Evolutionary conservation across 106 monocot species (phyloP), one percentile per base, ranked within the genome.

Genomic region (Dendrobium nobile): DNA sequence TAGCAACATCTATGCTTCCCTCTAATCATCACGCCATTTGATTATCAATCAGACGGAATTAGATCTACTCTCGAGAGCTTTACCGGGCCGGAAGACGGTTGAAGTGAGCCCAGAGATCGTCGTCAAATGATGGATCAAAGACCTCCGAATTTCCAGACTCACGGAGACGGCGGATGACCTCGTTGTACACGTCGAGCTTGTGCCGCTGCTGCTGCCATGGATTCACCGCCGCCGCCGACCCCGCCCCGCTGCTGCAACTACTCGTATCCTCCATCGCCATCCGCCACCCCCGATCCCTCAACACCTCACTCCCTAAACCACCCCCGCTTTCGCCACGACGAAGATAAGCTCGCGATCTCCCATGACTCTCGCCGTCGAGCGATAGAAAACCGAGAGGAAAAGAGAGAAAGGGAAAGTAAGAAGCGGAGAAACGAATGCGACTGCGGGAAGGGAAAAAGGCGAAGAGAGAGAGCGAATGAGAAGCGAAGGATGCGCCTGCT

Each of bases 81-180:
- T 59, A 96, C 95, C 93, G 80, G 2, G 89, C 86, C 10, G 95
- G 95, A 75, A 96, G 89, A 59, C 95, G 95, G 77, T 91, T 85
- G 88, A 96, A 96, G 81, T 96, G 95, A 13, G 86, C 79, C 95
- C 89, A 96, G 58, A 96, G 86, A 77, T 93, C 95, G 40, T 91
- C 91, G 0, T 90, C 91, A 77, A 93, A 96, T n/a, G 85, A 77
- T 2, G 88, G 82, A 7, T 77, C 54, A 11, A 75, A 41, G 2
- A 84, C 85, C 72, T 87, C 91, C 15, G 86, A 58, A 41, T 47
- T 24, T 1, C 75, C 81, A 54, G 85, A 80, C 19, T 89, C 88
- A 75, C 75, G 86, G 73, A 96, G 89, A n/a, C 91, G 91, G 31
- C 85, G 83, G 73, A 96, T 84, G 33, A 96, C 89, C 85, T 93